phyloP scores from a whole-genome alignment of 1,139 yeast species.

The Suhomyces coccinellae region DNA sequence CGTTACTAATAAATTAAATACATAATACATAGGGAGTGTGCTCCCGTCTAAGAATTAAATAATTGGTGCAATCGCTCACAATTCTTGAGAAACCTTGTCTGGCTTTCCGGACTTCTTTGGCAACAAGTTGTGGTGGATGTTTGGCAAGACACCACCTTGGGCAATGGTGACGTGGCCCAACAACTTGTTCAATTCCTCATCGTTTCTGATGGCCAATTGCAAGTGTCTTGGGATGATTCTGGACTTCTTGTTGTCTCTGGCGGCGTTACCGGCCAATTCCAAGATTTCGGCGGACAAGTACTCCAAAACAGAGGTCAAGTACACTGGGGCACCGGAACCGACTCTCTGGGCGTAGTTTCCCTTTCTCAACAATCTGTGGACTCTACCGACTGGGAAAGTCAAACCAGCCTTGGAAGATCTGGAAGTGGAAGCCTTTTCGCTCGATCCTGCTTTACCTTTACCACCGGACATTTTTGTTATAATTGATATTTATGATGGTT shows the following conservation, averaged over 20 bases:
- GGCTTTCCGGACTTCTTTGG: slow-evolving; percentile 23
- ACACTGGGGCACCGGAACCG: slow-evolving; percentile 98
- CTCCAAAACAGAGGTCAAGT: slow-evolving; percentile 94
- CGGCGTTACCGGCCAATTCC: slow-evolving; percentile 99
- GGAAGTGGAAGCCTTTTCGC: slow-evolving; percentile 92
- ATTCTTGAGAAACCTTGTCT: slow-evolving; percentile 20
- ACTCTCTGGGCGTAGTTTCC: slow-evolving; percentile 99
- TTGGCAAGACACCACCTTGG: slow-evolving; percentile 28
- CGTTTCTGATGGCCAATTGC: slow-evolving; percentile 97
- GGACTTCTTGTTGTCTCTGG: slow-evolving; percentile 96
- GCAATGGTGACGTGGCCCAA: slow-evolving; percentile 43
- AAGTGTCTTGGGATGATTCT: slow-evolving; percentile 99
- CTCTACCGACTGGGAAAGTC: slow-evolving; percentile 99
- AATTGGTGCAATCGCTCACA: slow-evolving; percentile 11
- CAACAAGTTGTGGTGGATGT: slow-evolving; percentile 25
- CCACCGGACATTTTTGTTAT: slow-evolving; percentile 82
- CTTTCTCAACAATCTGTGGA: slow-evolving; percentile 93
- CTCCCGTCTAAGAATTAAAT: slow-evolving; percentile 9
- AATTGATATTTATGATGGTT: not conserved
- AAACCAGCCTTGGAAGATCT: slow-evolving; percentile 99
- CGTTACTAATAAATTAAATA: slow-evolving; percentile 5
- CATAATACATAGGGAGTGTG: slow-evolving; percentile 11
- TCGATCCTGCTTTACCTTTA: slow-evolving; percentile 95
- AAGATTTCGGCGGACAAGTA: slow-evolving; percentile 95
- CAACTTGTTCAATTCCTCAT: slow-evolving; percentile 92